Base-by-base conservation (phyloP, 148 eudicot genomes). In the Linanthus parryae region DNA sequence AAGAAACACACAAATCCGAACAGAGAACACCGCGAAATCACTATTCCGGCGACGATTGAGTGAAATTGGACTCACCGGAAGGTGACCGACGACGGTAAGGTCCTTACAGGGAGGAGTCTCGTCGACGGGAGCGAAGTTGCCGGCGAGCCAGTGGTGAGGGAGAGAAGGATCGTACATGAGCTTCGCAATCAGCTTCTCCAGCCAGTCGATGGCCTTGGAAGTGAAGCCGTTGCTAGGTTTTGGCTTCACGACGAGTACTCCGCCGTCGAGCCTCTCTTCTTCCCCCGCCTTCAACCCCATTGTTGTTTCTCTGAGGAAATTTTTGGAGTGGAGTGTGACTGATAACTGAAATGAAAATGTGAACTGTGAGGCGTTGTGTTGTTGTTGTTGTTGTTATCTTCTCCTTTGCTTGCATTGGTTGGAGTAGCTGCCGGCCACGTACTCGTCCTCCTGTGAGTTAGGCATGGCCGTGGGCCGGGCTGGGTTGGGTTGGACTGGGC, bases 21-120 rank as follows among this genome's bases (percentile, higher is more conserved):
- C n/a, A n/a, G n/a, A n/a, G n/a, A n/a, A n/a, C n/a, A n/a, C n/a
- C n/a, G n/a, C n/a, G n/a, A n/a, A n/a, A n/a, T n/a, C n/a, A n/a
- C n/a, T n/a, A n/a, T n/a, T n/a, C n/a, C n/a, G n/a, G n/a, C n/a
- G n/a, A n/a, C n/a, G n/a, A n/a, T n/a, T n/a, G n/a, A n/a, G n/a
- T n/a, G 23, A 5, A 3, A 2, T 49, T 15, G 17, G 19, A 64
- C 89, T 58, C 26, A 94, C 99, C 64, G 96, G 96, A 19, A 92
- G 94, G 47, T 69, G 59, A 13, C 99, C 99, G 0, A 21, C 57
- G 44, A 94, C 77, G 1, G 78, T 78, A 18, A 94, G 80, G 52
- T 82, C 76, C 18, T 57, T 69, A 54, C 63, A 61, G 21, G 96
- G 99, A 48, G 96, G 95, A 56, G 96, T 88, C 60, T 94, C 99